Percentiles rank a stretch among this genome's conserved stretches.
Evolutionary conservation across 768 basidiomycete species (phyloP).

Genomic region (Leucosporidium yakuticum): DNA sequence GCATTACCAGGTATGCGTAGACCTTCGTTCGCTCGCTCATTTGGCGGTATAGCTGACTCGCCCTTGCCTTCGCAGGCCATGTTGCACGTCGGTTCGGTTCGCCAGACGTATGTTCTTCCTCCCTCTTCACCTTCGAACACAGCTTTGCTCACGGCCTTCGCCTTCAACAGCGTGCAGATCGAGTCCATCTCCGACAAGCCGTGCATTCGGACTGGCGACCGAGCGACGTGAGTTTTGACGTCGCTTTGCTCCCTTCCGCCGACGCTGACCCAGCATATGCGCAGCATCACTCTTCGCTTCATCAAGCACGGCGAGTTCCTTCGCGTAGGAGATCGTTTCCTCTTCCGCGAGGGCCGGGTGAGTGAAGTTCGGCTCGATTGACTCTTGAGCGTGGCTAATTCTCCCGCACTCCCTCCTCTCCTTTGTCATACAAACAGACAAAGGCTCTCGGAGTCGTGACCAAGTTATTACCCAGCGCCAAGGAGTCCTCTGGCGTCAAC

Average conservation of each 20-base stretch:
- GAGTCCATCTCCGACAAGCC: slow-evolving; percentile 59
- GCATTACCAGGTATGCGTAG: slow-evolving; percentile 19
- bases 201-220: slow-evolving; percentile 85
- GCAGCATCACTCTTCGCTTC: slow-evolving; percentile 61
- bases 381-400: background rate
- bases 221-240: slow-evolving; percentile 53
- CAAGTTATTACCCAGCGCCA: slow-evolving; percentile 11
- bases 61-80: slow-evolving; percentile 37
- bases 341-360: slow-evolving; percentile 89
- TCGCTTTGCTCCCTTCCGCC: no score
- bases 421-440: background rate
- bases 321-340: slow-evolving; percentile 50
- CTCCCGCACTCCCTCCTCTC: no score
- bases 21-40: no score
- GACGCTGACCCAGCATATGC: no score
- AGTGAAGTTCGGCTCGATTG: no score
- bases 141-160: background rate
- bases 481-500: background rate
- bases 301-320: slow-evolving; percentile 79
- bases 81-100: slow-evolving; percentile 36
- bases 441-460: slow-evolving; percentile 41
- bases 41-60: background rate
- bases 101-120: background rate
- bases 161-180: slow-evolving; percentile 25
- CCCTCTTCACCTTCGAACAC: no score